Evolutionary conservation across 495 filamentous ascomycete genomes (phyloP), one percentile per base, ranked within the genome.

Genomic region (Penicillium bialowiezense): DNA sequence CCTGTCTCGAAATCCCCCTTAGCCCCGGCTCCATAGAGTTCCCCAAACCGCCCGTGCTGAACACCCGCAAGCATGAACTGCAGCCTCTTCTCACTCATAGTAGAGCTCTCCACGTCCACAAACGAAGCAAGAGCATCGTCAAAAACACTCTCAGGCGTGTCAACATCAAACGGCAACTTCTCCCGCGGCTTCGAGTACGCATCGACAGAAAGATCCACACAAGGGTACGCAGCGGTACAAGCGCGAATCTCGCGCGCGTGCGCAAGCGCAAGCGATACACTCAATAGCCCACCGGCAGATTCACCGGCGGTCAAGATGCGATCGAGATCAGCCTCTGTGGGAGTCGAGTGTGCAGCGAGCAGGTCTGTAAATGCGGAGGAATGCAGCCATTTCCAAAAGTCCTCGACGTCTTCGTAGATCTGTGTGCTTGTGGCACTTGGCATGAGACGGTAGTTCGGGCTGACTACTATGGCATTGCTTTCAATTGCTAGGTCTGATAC

Each of bases 311-410:
- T 50, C 13, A 72, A 34, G 33, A 70, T 50, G 7, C 63, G 64
- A 15, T 38, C 34, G 1, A 65, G 53, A 38, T 72, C 67, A 12
- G 64, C 45, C 14, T 52, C 41, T 1, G 59, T 62, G 0, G 57
- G 55, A 2, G 36, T 62, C 3, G 49, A 15, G 32, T 57, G 51
- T 12, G 43, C 19, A 0, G 51, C 36, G 1, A 70, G 54, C 8
- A 70, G 15, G 0, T 45, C 44, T 1, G 23, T 19, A 0, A 67
- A 47, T 0, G 47, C 39, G 0, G 56, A 17, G 0, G 64, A 65
- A 29, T 59, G 64, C 12, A 77, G 35, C 78, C 79, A 81, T 4
- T 56, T 48, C 76, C 75, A 80, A 58, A 80, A 78, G 48, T 75
- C 69, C 18, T 63, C 54, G 3, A 81, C 34, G 51, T 83, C 79